Base-by-base conservation (phyloP, 1,284 basidiomycete genomes). In the Sporisorium reilianum region DNA sequence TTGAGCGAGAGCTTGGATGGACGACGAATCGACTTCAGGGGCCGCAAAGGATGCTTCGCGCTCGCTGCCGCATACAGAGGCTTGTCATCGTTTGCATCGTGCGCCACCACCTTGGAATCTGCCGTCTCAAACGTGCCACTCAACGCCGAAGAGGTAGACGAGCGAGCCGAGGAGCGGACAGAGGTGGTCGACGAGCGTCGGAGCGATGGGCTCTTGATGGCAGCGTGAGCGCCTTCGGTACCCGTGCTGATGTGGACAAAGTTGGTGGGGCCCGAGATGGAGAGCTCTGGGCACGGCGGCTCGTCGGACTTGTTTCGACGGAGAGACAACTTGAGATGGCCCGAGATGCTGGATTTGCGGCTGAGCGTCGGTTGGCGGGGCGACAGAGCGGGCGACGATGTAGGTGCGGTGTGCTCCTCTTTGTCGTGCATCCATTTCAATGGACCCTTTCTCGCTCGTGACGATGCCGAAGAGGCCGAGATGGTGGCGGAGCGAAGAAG, bases 161-260 rank as follows among this genome's bases (percentile, higher is more conserved):
- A 61, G 20, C 57, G 64, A 9, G 49, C 3, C 18, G 56, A 69
- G 5, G 60, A 59, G 6, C 41, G 32, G 12, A 11, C 22, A 5
- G 55, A 60, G 0, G 56, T 49, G 11, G 52, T 59, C 6, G 56
- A 63, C 2, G 66, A 12, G 11, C 61, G 66, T 30, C 46, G 45
- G 4, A 63, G 46, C 12, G 65, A 42, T 7, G 40, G 26, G 1
- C 28, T 12, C 1, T 34, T 38, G 2, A 45, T n/a, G 16, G 22
- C 52, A 18, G 55, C 14, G 18, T 36, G 18, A 12, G 54, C 55
- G 1, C 25, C 55, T 14, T 64, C 53, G 1, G 56, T 42, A 4
- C 56, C 68, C 0, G 68, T 71, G 18, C 54, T 54, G n/a, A 72
- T 25, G 18, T 72, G 69, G 12, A 66, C 59, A 51, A 72, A 66